A percentile compares a stretch with the other conserved stretches of the same genome.
phyloP scores from a whole-genome alignment of 192 early-diverging fungal genomes.

The Entomortierella beljakovae region DNA sequence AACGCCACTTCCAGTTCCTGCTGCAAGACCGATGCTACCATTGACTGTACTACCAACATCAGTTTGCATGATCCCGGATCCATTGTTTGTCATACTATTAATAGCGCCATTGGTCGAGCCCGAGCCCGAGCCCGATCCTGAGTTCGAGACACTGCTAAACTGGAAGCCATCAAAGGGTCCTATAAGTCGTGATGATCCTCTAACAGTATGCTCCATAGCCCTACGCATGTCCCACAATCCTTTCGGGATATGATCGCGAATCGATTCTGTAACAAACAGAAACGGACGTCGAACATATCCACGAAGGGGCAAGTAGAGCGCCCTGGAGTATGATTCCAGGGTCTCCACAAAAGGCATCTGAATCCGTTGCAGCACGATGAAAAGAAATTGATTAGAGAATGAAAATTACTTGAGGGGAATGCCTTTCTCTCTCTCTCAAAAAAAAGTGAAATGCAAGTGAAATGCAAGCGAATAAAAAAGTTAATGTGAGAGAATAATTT shows the following conservation, averaged over 20 bases:
- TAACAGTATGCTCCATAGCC: constrained; percentile 30
- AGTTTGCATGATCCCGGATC: background rate
- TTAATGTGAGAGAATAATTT: background rate
- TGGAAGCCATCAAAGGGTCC: background rate
- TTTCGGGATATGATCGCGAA: constrained; percentile 40
- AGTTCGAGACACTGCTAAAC: background rate
- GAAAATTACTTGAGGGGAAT: background rate
- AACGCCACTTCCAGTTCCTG: background rate
- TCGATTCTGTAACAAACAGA: constrained; percentile 42
- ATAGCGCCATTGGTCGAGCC: background rate
- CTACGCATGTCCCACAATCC: constrained; percentile 29
- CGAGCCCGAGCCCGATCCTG: background rate
- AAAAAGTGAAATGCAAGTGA: constrained; percentile 1
- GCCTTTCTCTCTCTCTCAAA: background rate
- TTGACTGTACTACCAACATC: background rate
- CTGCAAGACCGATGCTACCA: background rate
- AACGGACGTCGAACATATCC: constrained; percentile 49
- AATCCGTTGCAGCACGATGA: constrained; percentile 53
- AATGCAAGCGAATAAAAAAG: too few species aligned
- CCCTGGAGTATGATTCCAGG: constrained; percentile 57
- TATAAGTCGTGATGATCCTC: constrained; percentile 3
- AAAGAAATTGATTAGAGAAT: background rate
- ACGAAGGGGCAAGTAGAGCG: constrained; percentile 51
- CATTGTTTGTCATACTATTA: background rate
- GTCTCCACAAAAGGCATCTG: constrained; percentile 56